Evolutionary conservation across 257 asterid genomes (phyloP).

Genomic region (Salvia rosmarinus): DNA sequence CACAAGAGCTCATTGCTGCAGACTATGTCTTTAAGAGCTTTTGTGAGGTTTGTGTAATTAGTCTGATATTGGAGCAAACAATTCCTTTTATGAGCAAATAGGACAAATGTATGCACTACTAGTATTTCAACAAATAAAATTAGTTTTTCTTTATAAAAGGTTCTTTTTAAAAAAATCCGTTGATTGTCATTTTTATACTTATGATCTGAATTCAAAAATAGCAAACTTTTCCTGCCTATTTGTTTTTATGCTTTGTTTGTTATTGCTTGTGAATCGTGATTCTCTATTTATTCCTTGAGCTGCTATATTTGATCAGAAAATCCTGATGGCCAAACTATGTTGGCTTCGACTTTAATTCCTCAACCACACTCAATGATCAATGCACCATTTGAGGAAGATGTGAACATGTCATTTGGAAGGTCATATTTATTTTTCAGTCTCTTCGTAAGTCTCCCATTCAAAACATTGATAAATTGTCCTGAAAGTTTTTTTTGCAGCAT

Average conservation of each 20-base stretch:
- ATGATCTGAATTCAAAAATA: neutral
- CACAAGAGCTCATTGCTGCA: conserved; percentile 83
- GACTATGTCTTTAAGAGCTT: conserved; percentile 79
- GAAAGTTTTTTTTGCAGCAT: conserved; percentile 63
- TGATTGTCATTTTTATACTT: neutral
- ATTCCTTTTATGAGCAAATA: conserved; percentile 10
- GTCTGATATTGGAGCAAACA: conserved; percentile 24
- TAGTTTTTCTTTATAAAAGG: neutral
- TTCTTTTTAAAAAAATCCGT: too few species aligned
- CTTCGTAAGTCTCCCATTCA: conserved; percentile 16
- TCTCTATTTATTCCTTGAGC: conserved; percentile 19
- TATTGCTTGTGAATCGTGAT: conserved; percentile 10
- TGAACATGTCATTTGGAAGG: conserved; percentile 98
- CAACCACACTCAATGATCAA: conserved; percentile 68
- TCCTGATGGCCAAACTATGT: conserved; percentile 87
- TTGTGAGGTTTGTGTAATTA: conserved; percentile 75
- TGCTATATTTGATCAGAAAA: conserved; percentile 58
- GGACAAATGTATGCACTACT: neutral
- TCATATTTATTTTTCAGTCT: conserved; percentile 30
- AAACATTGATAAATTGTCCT: conserved; percentile 31
- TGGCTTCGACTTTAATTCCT: conserved; percentile 84
- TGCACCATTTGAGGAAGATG: conserved; percentile 84
- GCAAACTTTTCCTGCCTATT: neutral
- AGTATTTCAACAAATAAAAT: neutral
- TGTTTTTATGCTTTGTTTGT: conserved; percentile 18